A percentile compares a stretch with the other conserved stretches of the same genome.
These are phyloP conservation scores for Cordyceps cateniannulata DNA, from an alignment of 2,329 filamentous ascomycete species.

Conservation along the genomic window DNA sequence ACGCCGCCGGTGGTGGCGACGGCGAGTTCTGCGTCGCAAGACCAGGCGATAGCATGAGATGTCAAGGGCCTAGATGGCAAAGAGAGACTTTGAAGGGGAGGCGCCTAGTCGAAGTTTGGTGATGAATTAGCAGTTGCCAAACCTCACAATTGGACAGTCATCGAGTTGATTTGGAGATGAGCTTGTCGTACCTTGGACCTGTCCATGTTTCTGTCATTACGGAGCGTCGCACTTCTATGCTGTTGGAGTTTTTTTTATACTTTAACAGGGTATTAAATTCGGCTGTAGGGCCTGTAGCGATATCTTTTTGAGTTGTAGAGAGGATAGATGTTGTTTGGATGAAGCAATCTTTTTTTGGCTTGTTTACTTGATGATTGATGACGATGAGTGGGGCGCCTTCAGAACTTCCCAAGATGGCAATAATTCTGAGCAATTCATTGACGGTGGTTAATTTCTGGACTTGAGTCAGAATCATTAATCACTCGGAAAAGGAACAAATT, in stretches of 20 bases:
- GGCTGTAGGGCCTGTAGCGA: neutral
- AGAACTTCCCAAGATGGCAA: neutral
- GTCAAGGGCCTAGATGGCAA: constrained; percentile 38
- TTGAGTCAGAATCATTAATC: no score
- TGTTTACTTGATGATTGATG: neutral
- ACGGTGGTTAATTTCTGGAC: no score
- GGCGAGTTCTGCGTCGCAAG: constrained; percentile 11
- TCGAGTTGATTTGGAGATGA: constrained; percentile 19
- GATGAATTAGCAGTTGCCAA: neutral
- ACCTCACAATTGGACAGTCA: neutral
- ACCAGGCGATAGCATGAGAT: constrained; percentile 28
- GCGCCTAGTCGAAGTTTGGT: constrained; percentile 13
- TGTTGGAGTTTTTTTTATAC: neutral
- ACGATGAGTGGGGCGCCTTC: neutral
- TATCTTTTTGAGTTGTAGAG: neutral
- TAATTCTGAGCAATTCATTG: neutral
- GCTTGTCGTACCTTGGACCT: constrained; percentile 17
- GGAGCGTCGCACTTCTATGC: neutral
- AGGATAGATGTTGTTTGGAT: neutral
- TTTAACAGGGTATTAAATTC: neutral
- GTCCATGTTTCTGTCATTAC: constrained; percentile 16
- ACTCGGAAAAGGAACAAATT: no score
- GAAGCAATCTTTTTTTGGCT: neutral
- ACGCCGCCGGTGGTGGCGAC: constrained; percentile 8
- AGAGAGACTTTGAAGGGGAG: constrained; percentile 40